Evolutionary conservation across 106 monocot species (phyloP).

Genomic region (Dioscorea zingiberensis): DNA sequence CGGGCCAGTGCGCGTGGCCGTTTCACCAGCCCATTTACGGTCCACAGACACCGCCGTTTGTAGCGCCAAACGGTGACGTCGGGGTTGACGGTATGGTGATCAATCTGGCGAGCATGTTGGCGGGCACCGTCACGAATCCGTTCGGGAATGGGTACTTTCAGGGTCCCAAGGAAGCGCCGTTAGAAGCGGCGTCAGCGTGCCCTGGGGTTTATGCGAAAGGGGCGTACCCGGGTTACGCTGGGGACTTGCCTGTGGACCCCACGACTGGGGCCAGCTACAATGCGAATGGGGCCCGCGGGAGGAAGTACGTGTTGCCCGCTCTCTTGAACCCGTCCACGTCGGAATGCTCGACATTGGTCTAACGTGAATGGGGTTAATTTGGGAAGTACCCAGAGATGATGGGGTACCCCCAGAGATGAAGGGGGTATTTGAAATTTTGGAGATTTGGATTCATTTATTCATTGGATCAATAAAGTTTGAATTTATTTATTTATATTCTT

Average conservation of each 20-base stretch:
- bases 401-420: too few species aligned
- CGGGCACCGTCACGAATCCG: conserved; percentile 66
- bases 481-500: too few species aligned
- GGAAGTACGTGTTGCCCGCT: conserved; percentile 62
- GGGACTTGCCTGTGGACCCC: conserved; percentile 56
- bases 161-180: conserved; percentile 56
- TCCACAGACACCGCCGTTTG: conserved; percentile 50
- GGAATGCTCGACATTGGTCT: conserved; percentile 44
- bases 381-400: too few species aligned
- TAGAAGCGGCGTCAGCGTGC: conserved; percentile 77
- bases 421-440: too few species aligned
- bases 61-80: conserved; percentile 74
- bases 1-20: conserved; percentile 92
- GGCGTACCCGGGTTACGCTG: conserved; percentile 75
- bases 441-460: too few species aligned
- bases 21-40: conserved; percentile 86
- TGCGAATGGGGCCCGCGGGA: conserved; percentile 49
- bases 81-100: conserved; percentile 87
- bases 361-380: too few species aligned
- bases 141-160: conserved; percentile 71
- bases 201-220: conserved; percentile 65
- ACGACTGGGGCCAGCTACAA: conserved; percentile 68
- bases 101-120: conserved; percentile 51
- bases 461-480: too few species aligned
- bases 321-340: conserved; percentile 54